Evolutionary conservation across 202 grass and related monocot genomes (phyloP).

Genomic region (Zizania palustris): DNA sequence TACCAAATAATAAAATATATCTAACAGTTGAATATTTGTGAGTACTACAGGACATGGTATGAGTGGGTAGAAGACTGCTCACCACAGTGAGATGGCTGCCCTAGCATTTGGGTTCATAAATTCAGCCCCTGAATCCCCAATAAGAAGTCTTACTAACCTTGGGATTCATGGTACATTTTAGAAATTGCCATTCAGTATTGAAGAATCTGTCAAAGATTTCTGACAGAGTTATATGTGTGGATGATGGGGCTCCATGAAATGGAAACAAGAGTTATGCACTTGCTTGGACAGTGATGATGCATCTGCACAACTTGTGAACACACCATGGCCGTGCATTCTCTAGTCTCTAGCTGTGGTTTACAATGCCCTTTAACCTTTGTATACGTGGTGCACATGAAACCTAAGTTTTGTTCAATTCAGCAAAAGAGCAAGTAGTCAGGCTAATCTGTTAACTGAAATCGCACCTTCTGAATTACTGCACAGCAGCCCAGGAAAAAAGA

Average conservation of each 20-base stretch:
- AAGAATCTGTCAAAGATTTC: constrained; percentile 32
- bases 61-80: constrained; percentile 1
- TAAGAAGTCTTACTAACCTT: constrained; percentile 9
- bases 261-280: constrained; percentile 31
- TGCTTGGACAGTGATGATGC: constrained; percentile 32
- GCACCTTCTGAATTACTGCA: not conserved
- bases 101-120: constrained; percentile 36
- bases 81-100: constrained; percentile 29
- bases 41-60: constrained; percentile 10
- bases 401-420: not conserved
- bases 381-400: not conserved
- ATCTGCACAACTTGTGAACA: constrained; percentile 22
- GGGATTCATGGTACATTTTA: not conserved
- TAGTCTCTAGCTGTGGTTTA: not conserved
- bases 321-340: not conserved
- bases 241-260: constrained; percentile 35
- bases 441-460: not conserved
- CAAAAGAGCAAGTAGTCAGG: constrained; percentile 10
- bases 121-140: constrained; percentile 21
- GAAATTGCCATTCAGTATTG: constrained; percentile 11
- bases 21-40: constrained; percentile 28
- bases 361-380: too few species aligned
- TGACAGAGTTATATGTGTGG: constrained; percentile 10
- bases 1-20: not conserved
- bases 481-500: not conserved